A percentile compares a stretch with the other conserved stretches of the same genome.
Conservation (phyloP, 202 grass and related monocot species). For the Schoenoplectus triqueter region DNA sequence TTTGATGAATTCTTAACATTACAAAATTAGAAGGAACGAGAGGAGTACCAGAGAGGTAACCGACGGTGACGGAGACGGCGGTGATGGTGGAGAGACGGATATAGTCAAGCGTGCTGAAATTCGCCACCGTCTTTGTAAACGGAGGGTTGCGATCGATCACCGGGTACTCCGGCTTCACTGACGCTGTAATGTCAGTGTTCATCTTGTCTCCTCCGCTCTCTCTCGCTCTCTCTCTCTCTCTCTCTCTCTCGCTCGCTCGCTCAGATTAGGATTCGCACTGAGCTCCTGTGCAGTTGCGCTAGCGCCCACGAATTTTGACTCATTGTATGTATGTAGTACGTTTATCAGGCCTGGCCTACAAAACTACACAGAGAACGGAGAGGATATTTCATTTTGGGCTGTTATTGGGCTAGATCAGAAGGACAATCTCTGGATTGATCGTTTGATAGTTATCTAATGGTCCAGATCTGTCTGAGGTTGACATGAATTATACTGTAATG, state of each 20-base stretch:
- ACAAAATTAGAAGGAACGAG: neutral
- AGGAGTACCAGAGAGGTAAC: slow-evolving; percentile 75
- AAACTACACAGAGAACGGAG: neutral
- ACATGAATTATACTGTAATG: neutral
- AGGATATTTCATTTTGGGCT: neutral
- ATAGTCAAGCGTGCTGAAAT: slow-evolving; percentile 91
- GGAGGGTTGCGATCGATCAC: slow-evolving; percentile 90
- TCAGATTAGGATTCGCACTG: slow-evolving; percentile 17
- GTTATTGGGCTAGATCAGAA: neutral
- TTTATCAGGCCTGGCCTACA: neutral
- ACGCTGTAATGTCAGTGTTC: slow-evolving; percentile 93
- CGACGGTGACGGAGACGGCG: slow-evolving; percentile 87
- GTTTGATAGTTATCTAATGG: too few relatives aligned
- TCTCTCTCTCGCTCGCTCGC: neutral
- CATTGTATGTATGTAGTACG: neutral
- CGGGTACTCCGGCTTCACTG: slow-evolving; percentile 88
- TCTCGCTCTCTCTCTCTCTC: slow-evolving; percentile 5
- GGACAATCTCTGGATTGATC: too few relatives aligned
- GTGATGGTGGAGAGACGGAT: slow-evolving; percentile 90
- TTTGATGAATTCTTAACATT: neutral
- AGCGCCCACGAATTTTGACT: neutral
- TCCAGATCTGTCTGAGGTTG: too few relatives aligned
- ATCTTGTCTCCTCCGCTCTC: slow-evolving; percentile 41
- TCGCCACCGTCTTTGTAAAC: slow-evolving; percentile 87
- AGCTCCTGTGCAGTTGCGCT: neutral